Evolutionary conservation across 805 yeast species (phyloP).

Genomic region (Teunomyces panamensis): DNA sequence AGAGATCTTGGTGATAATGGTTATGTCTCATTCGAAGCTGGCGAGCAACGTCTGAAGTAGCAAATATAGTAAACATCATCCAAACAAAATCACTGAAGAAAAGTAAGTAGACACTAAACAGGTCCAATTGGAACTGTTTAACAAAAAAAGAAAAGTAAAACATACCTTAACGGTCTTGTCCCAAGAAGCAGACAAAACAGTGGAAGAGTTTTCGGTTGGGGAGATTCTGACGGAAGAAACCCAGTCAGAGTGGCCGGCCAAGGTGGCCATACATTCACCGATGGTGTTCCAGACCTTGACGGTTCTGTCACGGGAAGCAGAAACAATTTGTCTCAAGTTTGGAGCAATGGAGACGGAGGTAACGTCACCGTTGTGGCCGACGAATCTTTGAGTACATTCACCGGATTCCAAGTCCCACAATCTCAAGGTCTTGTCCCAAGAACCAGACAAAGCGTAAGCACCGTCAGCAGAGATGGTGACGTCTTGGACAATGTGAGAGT

Average conservation of each 20-base stretch:
- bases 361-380: constrained; percentile 97
- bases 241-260: constrained; percentile 98
- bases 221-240: constrained; percentile 97
- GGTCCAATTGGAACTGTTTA: too few relatives aligned
- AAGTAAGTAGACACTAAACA: not conserved
- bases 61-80: constrained; percentile 90
- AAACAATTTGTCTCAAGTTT: constrained; percentile 95
- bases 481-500: constrained; percentile 98
- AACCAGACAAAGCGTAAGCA: constrained; percentile 94
- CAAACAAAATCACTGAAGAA: constrained; percentile 21
- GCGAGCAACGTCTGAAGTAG: constrained; percentile 92
- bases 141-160: constrained; percentile 22
- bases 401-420: constrained; percentile 97
- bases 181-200: constrained; percentile 97
- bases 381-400: constrained; percentile 90
- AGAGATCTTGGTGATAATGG: constrained; percentile 97
- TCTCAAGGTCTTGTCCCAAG: constrained; percentile 99
- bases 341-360: constrained; percentile 94
- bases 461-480: constrained; percentile 98
- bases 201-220: constrained; percentile 70
- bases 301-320: constrained; percentile 99
- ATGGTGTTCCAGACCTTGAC: constrained; percentile 99
- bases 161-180: constrained; percentile 99
- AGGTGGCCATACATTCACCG: constrained; percentile 94
- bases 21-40: constrained; percentile 87